Evolutionary conservation across 768 basidiomycete genomes (phyloP).

Genomic region (Tulasnella sp.): DNA sequence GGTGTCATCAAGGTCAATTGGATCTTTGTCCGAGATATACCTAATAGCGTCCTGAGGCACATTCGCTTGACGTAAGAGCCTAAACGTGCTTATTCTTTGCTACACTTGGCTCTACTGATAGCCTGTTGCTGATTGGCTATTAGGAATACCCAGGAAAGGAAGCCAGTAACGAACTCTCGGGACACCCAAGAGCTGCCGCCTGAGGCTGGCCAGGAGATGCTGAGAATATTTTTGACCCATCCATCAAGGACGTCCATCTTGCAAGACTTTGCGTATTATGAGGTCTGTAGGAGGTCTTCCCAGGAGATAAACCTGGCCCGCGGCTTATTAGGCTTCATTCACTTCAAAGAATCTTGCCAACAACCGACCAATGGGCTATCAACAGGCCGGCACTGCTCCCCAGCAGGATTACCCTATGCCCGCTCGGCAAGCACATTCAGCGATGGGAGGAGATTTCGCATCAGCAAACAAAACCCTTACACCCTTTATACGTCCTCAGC

Average conservation of each 20-base stretch:
- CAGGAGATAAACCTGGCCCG: too few relatives aligned
- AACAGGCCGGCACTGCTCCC: too few relatives aligned
- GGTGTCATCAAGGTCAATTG: constrained; percentile 97
- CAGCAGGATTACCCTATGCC: too few relatives aligned
- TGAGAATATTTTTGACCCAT: constrained; percentile 91
- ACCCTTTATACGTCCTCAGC: too few relatives aligned
- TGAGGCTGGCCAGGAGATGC: constrained; percentile 95
- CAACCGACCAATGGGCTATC: too few relatives aligned
- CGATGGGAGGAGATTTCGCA: too few relatives aligned
- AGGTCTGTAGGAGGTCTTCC: too few relatives aligned
- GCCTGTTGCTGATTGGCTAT: constrained; percentile 30
- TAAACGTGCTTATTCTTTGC: background rate
- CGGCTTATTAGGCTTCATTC: too few relatives aligned
- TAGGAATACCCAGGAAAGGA: constrained; percentile 95
- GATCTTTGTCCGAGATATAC: constrained; percentile 96
- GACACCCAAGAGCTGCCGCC: constrained; percentile 96
- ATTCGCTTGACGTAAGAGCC: constrained; percentile 73
- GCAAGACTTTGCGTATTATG: too few relatives aligned
- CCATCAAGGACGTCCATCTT: constrained; percentile 88
- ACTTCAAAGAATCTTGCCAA: too few relatives aligned
- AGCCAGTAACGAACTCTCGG: constrained; percentile 96
- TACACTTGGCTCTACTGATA: background rate
- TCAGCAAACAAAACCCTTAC: too few relatives aligned
- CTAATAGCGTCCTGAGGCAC: constrained; percentile 82
- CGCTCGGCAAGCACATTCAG: too few relatives aligned